Percentiles rank a stretch among this genome's conserved stretches.
phyloP scores from a whole-genome alignment of 2,329 filamentous ascomycete genomes.

The Ophiocordyceps polyrhachis-furcata region DNA sequence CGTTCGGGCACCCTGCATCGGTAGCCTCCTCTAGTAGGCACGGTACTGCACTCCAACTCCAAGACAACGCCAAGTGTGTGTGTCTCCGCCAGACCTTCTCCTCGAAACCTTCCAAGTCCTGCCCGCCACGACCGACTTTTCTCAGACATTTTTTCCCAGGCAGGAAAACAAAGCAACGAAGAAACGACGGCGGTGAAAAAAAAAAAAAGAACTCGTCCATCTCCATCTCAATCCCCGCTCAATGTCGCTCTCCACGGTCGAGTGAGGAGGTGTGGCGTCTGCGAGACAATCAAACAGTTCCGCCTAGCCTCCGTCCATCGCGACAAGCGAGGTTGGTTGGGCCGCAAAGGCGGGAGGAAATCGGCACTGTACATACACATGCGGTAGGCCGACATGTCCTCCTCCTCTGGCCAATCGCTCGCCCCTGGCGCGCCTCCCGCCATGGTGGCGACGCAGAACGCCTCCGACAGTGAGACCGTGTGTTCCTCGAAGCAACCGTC shows the following conservation, averaged over 20 bases:
- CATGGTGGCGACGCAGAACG: constrained; percentile 15
- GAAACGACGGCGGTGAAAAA: not conserved
- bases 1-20: not conserved
- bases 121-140: too few species aligned
- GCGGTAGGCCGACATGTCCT: not conserved
- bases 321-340: not conserved
- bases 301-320: not conserved
- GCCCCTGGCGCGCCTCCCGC: not conserved
- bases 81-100: not conserved
- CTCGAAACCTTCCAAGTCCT: too few species aligned
- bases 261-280: constrained; percentile 1
- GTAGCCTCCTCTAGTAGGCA: not conserved
- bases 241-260: not conserved
- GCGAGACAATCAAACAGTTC: not conserved
- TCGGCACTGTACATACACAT: not conserved
- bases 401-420: not conserved
- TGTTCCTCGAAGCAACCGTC: constrained; percentile 35
- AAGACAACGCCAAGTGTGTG: not conserved
- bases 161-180: too few species aligned
- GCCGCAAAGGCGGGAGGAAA: not conserved
- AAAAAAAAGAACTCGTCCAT: not conserved
- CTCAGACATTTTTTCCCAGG: too few species aligned
- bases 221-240: not conserved
- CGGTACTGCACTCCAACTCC: not conserved
- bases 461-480: constrained; percentile 8